Conservation (phyloP, 108 stramenopile genomes). For the Skeletonema potamos region DNA sequence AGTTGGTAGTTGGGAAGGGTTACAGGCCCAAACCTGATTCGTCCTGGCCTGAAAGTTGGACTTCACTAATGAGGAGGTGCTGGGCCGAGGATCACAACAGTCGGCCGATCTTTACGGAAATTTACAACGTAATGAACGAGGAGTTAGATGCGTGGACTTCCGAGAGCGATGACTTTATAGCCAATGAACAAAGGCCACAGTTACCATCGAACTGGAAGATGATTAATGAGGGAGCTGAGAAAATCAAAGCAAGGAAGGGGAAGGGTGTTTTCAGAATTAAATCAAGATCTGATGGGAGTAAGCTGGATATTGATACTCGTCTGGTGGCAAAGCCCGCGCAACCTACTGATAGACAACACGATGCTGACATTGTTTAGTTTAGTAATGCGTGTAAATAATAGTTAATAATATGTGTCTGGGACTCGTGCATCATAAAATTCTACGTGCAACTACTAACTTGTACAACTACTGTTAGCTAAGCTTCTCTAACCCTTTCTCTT, state of each 20-base stretch:
- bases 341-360: conserved; percentile 33
- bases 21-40: conserved; percentile 67
- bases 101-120: conserved; percentile 74
- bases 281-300: conserved; percentile 28
- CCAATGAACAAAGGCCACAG: conserved; percentile 23
- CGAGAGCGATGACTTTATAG: conserved; percentile 42
- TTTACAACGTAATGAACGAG: conserved; percentile 55
- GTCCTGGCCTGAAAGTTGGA: conserved; percentile 84
- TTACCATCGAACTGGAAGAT: conserved; percentile 18
- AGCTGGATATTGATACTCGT: conserved; percentile 75
- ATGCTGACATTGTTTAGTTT: conserved; percentile 44
- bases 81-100: conserved; percentile 55
- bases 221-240: conserved; percentile 54
- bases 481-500: conserved; percentile 33
- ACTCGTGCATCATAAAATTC: background rate
- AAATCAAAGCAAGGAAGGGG: conserved; percentile 62
- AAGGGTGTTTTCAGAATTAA: conserved; percentile 57
- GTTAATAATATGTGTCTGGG: background rate
- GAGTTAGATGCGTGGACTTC: conserved; percentile 58
- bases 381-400: background rate
- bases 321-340: conserved; percentile 38
- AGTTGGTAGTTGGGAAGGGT: conserved; percentile 66
- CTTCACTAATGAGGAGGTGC: conserved; percentile 65
- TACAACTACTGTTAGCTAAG: background rate
- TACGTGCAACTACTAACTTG: background rate